Conservation (phyloP, 768 basidiomycete species). For the Lactifluus piperatus region DNA sequence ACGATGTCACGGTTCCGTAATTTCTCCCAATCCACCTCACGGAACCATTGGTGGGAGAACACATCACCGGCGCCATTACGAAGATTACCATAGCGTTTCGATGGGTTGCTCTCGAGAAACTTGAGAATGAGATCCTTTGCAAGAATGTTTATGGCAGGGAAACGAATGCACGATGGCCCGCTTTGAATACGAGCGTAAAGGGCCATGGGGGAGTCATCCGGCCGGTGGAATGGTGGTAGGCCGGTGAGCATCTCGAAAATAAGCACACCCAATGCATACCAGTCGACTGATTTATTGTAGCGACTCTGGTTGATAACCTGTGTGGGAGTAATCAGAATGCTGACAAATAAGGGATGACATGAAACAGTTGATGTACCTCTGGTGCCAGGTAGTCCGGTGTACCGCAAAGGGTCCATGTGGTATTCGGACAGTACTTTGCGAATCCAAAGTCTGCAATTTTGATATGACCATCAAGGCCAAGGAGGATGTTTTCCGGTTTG, state of each 20-base stretch:
- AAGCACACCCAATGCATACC: slow-evolving; percentile 97
- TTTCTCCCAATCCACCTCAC: slow-evolving; percentile 87
- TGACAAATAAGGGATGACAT: not conserved
- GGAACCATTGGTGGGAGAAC: slow-evolving; percentile 89
- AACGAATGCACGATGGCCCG: slow-evolving; percentile 66
- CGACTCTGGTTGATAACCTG: slow-evolving; percentile 73
- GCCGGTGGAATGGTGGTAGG: slow-evolving; percentile 88
- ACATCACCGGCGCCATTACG: slow-evolving; percentile 85
- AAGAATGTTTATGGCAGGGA: slow-evolving; percentile 68
- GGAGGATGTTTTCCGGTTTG: slow-evolving; percentile 93
- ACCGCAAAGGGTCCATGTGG: slow-evolving; percentile 93
- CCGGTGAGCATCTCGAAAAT: slow-evolving; percentile 98
- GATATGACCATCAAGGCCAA: slow-evolving; percentile 92
- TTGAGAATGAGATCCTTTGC: slow-evolving; percentile 87
- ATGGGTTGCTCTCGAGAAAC: slow-evolving; percentile 83
- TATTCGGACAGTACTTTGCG: slow-evolving; percentile 78
- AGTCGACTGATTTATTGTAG: slow-evolving; percentile 96
- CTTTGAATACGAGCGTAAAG: slow-evolving; percentile 88
- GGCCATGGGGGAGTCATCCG: slow-evolving; percentile 71
- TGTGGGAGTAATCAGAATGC: slow-evolving; percentile 23
- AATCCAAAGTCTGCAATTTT: slow-evolving; percentile 97
- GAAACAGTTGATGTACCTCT: slow-evolving; percentile 43
- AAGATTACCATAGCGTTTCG: slow-evolving; percentile 85
- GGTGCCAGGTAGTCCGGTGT: slow-evolving; percentile 97
- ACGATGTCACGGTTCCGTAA: slow-evolving; percentile 79